Conservation (phyloP, 345 rosid genomes). For the Boechera retrofracta region DNA sequence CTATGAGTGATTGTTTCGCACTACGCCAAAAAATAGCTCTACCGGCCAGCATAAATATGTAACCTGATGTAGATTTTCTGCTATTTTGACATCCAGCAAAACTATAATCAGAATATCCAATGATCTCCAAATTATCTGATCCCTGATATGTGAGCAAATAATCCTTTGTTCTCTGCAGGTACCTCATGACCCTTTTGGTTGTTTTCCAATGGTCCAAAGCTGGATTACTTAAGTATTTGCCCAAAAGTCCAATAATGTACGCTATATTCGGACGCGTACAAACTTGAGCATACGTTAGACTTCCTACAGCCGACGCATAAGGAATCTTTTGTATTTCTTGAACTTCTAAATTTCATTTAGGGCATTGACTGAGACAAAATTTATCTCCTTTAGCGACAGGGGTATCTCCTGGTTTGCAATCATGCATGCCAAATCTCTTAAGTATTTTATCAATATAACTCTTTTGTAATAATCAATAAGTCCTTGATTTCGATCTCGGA, state of each 20-base stretch:
- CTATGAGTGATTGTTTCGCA: no score
- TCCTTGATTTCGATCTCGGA: no score
- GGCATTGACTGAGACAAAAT: not conserved
- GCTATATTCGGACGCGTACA: not conserved
- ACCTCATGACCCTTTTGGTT: not conserved
- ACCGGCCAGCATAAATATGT: no score
- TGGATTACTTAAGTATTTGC: not conserved
- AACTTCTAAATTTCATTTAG: not conserved
- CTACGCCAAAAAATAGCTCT: no score
- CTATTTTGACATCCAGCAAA: conserved; percentile 3
- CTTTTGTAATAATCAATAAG: no score
- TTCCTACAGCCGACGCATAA: not conserved
- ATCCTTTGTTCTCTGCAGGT: not conserved
- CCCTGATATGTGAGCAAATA: not conserved
- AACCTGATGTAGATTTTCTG: not conserved
- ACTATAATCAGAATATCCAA: conserved; percentile 16
- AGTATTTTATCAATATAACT: no score
- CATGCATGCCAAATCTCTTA: no score
- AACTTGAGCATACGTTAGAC: conserved; percentile 8
- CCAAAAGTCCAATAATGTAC: not conserved
- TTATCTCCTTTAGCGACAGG: not conserved
- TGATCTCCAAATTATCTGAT: not conserved
- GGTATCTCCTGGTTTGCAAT: not conserved
- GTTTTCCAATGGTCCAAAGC: not conserved
- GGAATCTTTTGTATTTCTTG: not conserved